Evolutionary conservation across 2,329 filamentous ascomycete genomes (phyloP), one percentile per base, ranked within the genome.

Genomic region (Ophiostoma montium): DNA sequence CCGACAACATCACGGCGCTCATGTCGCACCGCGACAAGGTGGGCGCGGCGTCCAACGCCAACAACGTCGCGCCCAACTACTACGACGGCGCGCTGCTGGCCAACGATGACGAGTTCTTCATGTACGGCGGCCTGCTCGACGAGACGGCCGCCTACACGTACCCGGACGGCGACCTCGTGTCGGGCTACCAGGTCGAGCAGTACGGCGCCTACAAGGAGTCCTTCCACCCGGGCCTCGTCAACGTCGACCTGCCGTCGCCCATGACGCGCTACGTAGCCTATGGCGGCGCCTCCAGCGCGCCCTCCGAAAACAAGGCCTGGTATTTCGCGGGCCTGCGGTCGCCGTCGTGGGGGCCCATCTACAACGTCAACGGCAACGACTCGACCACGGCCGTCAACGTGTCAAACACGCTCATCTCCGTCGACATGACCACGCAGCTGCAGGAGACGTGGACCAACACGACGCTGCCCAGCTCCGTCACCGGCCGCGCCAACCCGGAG

Each of bases 251-350:
- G 1, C 60, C 69, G n/a, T n/a, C 2, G 54, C 63, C 3, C 7
- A 59, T 82, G 5, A 84, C 74, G 18, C 69, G 75, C 45, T 84
- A 82, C 56, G 57, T 86, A 19, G 75, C 80, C 0, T 78, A 74
- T 54, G 82, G 83, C 16, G 82, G 74, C 2, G 73, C 71, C 0
- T 78, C 71, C 11, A 84, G 69, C 39, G 78, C 75, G 0, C 81
- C 82, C 0, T 84, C 80, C 0, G 82, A 86, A 61, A 80, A 84
- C 54, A 71, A 78, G 55, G 80, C 79, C 0, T 86, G 78, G 67
- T 86, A 86, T 56, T 84, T 86, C 54, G 76, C 78, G 0, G 83
- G 83, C 0, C 64, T 82, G 61, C 72, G 67, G 13, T 70, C 76
- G 0, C 61, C 67, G 0, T 61, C 62, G 12, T 70, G 65, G 57